A percentile compares a stretch with the other conserved stretches of the same genome.
Evolutionary conservation across 305 asterid genomes (phyloP).

Genomic region (Stenogyne calaminthoides): DNA sequence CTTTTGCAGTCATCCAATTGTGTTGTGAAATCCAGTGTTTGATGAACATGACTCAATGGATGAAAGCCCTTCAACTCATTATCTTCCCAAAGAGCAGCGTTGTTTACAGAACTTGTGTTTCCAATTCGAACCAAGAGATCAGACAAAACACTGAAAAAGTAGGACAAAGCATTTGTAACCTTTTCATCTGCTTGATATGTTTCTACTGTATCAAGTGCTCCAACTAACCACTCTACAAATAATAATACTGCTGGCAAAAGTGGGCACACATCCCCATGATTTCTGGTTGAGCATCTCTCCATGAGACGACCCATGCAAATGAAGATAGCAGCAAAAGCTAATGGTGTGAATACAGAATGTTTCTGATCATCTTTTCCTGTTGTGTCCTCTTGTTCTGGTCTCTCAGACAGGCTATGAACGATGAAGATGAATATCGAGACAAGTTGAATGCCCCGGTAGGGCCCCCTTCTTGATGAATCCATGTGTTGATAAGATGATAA

Average conservation of each 20-base stretch:
- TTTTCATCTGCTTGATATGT: constrained; percentile 47
- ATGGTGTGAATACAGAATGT: constrained; percentile 39
- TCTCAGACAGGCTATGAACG: constrained; percentile 45
- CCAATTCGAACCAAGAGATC: constrained; percentile 53
- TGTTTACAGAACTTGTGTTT: constrained; percentile 27
- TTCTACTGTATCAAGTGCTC: constrained; percentile 46
- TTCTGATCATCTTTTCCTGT: constrained; percentile 34
- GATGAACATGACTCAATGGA: constrained; percentile 55
- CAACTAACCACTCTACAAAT: constrained; percentile 78
- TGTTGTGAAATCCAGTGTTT: constrained; percentile 52
- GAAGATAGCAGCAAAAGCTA: constrained; percentile 61
- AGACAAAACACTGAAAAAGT: constrained; percentile 57
- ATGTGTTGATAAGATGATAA: constrained; percentile 57
- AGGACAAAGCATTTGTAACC: constrained; percentile 55
- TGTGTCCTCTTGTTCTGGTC: constrained; percentile 40
- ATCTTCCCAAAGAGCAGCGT: constrained; percentile 85
- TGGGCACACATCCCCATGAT: constrained; percentile 40
- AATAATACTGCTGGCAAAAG: constrained; percentile 69
- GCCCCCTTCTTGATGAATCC: constrained; percentile 64
- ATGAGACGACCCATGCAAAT: constrained; percentile 65
- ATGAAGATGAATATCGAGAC: constrained; percentile 75
- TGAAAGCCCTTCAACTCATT: constrained; percentile 77
- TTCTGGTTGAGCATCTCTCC: constrained; percentile 53
- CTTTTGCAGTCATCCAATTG: constrained; percentile 38
- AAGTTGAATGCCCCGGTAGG: constrained; percentile 74